Evolutionary conservation across 768 basidiomycete species (phyloP), one percentile per base, ranked within the genome.

Genomic region (Gautieria morchelliformis): DNA sequence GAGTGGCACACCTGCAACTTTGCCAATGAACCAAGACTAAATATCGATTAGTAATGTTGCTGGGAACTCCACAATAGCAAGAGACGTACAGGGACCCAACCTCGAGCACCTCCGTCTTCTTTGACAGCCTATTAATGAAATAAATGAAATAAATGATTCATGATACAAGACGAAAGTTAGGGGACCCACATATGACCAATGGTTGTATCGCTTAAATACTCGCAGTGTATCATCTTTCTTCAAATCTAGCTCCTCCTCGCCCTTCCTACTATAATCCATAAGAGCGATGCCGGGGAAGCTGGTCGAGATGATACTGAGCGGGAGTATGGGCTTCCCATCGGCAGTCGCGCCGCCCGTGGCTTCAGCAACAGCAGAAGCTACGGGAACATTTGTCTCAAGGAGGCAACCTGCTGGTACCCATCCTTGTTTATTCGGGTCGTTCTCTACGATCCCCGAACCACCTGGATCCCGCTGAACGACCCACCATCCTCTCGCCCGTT

Each of bases 381-480:
- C 92, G 3, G 96, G 93, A 1, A 92, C 85, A 51, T 84, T 87
- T 6, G 91, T 92, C 70, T 99, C 95, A 39, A 98, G 80, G 14
- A 99, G 76, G 68, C 95, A 99, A 35, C 95, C 95, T 5, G 95
- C 94, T 41, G 95, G 95, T 3, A 99, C 94, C 95, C 95, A 98
- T 55, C 93, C 93, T 65, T 93, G 92, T 68, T 88, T 88, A 44
- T 78, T 75, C 27, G 83, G 76, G 60, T 93, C 90, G 15, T 83
- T 75, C 65, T 85, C 87, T 30, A 91, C 83, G 20, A 83, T 69
- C 10, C 93, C 91, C 3, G 84, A 79, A 5, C 93, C 93, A 37
- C 82, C 83, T 32, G 88, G 88, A 69, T 99, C 96, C 35, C 89
- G 84, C 67, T 98, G 94, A 4, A 98, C 96, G 35, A 97, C 89